A percentile compares a stretch with the other conserved stretches of the same genome.
Evolutionary conservation across 2,329 filamentous ascomycete genomes (phyloP).

Genomic region (Calonectria henricotiae): DNA sequence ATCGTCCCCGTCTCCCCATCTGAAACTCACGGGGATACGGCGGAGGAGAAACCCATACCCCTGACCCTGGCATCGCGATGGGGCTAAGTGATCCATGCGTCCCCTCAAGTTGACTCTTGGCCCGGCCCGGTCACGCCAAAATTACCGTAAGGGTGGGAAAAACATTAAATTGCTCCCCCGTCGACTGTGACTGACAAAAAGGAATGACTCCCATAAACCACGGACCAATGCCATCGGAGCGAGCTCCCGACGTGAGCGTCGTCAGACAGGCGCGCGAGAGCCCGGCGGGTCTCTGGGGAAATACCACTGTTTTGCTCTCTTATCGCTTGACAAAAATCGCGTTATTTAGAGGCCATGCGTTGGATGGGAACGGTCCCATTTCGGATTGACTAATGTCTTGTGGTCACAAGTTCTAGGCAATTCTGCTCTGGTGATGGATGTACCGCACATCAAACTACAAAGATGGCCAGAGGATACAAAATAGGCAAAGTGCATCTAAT

Average conservation of each 20-base stretch:
- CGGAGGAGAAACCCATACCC: neutral
- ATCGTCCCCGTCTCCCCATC: neutral
- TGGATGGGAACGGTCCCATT: neutral
- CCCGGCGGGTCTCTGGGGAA: conserved; percentile 12
- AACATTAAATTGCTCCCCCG: conserved; percentile 4
- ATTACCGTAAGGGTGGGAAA: conserved; percentile 1
- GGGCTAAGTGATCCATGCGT: conserved; percentile 11
- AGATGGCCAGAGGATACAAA: too few species aligned
- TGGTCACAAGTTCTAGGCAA: neutral
- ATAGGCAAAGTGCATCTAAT: too few species aligned
- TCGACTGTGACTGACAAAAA: conserved; percentile 7
- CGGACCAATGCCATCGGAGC: conserved; percentile 11
- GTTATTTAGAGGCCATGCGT: neutral
- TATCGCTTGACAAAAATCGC: conserved; percentile 14
- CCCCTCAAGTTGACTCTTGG: neutral
- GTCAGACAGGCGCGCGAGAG: neutral
- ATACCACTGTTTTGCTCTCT: neutral
- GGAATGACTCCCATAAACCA: conserved; percentile 24
- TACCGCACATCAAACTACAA: too few species aligned
- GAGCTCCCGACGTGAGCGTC: neutral
- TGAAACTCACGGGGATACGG: conserved; percentile 13
- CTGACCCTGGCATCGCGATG: conserved; percentile 3
- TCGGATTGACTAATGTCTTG: conserved; percentile 9
- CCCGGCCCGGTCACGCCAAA: conserved; percentile 21
- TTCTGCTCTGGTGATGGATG: too few species aligned